phyloP scores from a whole-genome alignment of 2,329 filamentous ascomycete species.

The Phyllosticta citriasiana region DNA sequence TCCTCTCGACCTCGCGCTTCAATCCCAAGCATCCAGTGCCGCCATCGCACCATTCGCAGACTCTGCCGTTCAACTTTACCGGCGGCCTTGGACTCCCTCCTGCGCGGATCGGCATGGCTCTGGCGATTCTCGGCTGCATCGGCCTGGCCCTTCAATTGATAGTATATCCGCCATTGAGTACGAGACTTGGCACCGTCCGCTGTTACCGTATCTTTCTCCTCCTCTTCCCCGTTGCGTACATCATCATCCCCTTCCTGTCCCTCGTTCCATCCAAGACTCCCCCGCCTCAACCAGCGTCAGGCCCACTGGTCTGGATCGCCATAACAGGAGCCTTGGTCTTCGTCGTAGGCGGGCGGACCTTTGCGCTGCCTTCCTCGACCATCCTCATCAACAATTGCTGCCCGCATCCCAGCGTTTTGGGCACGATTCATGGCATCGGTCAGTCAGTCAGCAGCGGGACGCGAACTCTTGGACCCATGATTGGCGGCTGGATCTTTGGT shows the following conservation, averaged over 20 bases:
- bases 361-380: conserved; percentile 46
- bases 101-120: conserved; percentile 36
- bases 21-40: conserved; percentile 25
- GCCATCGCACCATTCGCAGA: conserved; percentile 24
- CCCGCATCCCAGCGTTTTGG: conserved; percentile 45
- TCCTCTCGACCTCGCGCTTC: conserved; percentile 37
- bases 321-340: conserved; percentile 33
- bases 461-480: conserved; percentile 49
- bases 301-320: conserved; percentile 32
- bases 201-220: conserved; percentile 33
- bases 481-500: conserved; percentile 53
- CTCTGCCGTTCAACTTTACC: conserved; percentile 36
- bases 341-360: conserved; percentile 38
- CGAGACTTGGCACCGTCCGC: conserved; percentile 30
- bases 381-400: conserved; percentile 53
- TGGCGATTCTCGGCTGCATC: conserved; percentile 39
- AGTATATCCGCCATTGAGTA: conserved; percentile 34
- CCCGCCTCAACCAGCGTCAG: conserved; percentile 31
- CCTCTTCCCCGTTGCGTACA: conserved; percentile 37
- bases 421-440: conserved; percentile 48
- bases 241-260: conserved; percentile 34
- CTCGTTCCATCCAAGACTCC: conserved; percentile 29
- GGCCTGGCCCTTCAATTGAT: conserved; percentile 38
- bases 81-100: conserved; percentile 40
- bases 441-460: conserved; percentile 51